Base-by-base conservation (phyloP, 139 green algal species). In the Tetraselmis striata region DNA sequence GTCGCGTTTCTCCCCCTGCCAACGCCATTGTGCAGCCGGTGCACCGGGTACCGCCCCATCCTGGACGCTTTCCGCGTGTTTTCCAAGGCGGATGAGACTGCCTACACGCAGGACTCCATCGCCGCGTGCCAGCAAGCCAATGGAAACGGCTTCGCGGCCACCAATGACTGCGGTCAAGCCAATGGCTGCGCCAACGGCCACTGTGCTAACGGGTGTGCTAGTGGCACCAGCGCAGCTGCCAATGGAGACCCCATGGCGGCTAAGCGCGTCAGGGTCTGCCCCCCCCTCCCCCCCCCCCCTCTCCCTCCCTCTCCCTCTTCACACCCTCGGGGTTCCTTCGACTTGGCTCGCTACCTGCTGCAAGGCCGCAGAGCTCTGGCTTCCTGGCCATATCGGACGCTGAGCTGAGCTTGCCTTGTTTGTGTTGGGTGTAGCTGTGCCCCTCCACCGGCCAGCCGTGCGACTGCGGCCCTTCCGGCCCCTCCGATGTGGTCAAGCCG, bases 21-120 rank as follows among this genome's bases (percentile, higher is more conserved):
- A n/a, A n/a, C n/a, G n/a, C n/a, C n/a, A n/a, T n/a, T n/a, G n/a
- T n/a, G 75, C 86, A 94, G 93, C 86, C 92, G 96, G 29, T 99
- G 96, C 86, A 99, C 96, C 0, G 96, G 96, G 22, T 99, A 99
- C 86, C 89, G 96, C 0, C 96, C 96, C 18, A 99, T 99, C 82
- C 85, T 99, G 30, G 95, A 99, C 75, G 96, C 96, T n/a, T 99
- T 99, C 90, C 91, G 90, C 32, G 82, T 88, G 0, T 98, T 99
- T 90, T 92, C 95, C 29, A 95, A 94, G 81, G 92, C 90, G 0
- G n/a, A n/a, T n/a, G n/a, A n/a, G n/a, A n/a, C n/a, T n/a, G n/a
- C n/a, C n/a, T n/a, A n/a, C n/a, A 95, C 90, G 0, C 88, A 94
- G 82, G 93, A 95, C 67, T 87, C 91, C n/a, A 93, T 96, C 26